A percentile compares a stretch with the other conserved stretches of the same genome.
Evolutionary conservation across 176 grass and related monocot species (phyloP).

Genomic region (Puccinellia tenuiflora): DNA sequence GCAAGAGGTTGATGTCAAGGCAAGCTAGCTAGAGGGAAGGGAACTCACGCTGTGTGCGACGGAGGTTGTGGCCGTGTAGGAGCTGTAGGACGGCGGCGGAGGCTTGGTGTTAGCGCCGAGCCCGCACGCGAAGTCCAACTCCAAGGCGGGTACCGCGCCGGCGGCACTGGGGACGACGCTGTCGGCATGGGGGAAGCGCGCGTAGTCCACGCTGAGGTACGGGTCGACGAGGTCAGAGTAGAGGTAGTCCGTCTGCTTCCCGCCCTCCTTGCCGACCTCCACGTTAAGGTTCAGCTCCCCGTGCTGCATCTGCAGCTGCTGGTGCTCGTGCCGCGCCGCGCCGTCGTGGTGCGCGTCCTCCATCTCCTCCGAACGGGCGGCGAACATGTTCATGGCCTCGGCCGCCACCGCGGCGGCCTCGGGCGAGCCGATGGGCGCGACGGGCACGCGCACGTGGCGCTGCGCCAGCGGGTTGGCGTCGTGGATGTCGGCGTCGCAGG

Average conservation of each 20-base stretch:
- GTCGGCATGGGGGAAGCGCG: constrained; percentile 49
- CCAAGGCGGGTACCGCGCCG: background rate
- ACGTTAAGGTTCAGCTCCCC: constrained; percentile 52
- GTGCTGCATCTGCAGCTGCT: no score
- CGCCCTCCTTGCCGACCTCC: constrained; percentile 32
- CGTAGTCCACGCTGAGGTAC: constrained; percentile 58
- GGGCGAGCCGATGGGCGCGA: constrained; percentile 46
- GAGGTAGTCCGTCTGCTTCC: constrained; percentile 45
- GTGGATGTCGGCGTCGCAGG: constrained; percentile 87
- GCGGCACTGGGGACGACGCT: constrained; percentile 59
- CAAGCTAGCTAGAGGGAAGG: background rate
- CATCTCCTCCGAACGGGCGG: background rate
- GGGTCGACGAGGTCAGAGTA: constrained; percentile 64
- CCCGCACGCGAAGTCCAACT: constrained; percentile 50
- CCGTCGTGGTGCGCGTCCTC: background rate
- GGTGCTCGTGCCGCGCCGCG: background rate
- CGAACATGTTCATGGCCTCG: constrained; percentile 41
- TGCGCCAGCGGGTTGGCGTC: constrained; percentile 76
- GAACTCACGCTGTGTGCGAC: constrained; percentile 57
- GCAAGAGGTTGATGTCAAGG: background rate
- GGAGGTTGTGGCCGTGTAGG: constrained; percentile 44
- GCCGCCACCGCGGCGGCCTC: background rate
- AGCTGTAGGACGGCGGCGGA: constrained; percentile 35
- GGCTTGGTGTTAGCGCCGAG: constrained; percentile 28
- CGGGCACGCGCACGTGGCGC: constrained; percentile 68